These are phyloP conservation scores for Ananas comosus DNA, from an alignment of 176 grass and related monocot species.

Conservation along the genomic window DNA sequence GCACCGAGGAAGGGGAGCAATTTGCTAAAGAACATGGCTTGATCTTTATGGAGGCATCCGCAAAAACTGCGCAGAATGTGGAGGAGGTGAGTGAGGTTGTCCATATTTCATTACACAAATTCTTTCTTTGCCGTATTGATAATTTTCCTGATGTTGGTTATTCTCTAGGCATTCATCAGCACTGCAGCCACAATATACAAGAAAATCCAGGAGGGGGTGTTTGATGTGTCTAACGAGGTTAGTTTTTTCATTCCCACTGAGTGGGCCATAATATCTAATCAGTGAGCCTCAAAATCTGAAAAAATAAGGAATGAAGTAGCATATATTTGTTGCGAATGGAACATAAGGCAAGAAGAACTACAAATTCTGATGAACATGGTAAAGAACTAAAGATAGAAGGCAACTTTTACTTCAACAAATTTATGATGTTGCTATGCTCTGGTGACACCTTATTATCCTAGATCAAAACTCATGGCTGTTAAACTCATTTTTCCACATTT, in stretches of 20 bases:
- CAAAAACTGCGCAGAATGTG: constrained; percentile 48
- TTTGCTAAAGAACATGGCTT: constrained; percentile 51
- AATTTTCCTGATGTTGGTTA: constrained; percentile 2
- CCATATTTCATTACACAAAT: neutral
- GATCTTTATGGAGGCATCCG: constrained; percentile 55
- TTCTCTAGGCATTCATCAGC: constrained; percentile 37
- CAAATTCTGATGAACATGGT: no score
- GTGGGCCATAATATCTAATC: neutral
- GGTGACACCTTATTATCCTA: no score
- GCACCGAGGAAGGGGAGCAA: constrained; percentile 50
- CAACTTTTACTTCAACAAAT: no score
- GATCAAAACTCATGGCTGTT: no score
- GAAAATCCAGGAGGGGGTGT: constrained; percentile 48
- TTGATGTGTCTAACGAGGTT: constrained; percentile 53
- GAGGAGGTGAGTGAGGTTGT: constrained; percentile 30
- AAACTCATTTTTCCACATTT: no score
- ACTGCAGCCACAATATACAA: constrained; percentile 41
- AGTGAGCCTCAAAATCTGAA: no score
- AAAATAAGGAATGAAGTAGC: no score
- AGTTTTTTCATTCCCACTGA: neutral
- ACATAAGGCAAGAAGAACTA: no score
- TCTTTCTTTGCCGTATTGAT: neutral
- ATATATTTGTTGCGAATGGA: no score
- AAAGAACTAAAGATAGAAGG: no score
- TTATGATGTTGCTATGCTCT: no score